A percentile compares a stretch with the other conserved stretches of the same genome.
phyloP scores from a whole-genome alignment of 2,329 filamentous ascomycete genomes.

The Neofusicoccum parvum region DNA sequence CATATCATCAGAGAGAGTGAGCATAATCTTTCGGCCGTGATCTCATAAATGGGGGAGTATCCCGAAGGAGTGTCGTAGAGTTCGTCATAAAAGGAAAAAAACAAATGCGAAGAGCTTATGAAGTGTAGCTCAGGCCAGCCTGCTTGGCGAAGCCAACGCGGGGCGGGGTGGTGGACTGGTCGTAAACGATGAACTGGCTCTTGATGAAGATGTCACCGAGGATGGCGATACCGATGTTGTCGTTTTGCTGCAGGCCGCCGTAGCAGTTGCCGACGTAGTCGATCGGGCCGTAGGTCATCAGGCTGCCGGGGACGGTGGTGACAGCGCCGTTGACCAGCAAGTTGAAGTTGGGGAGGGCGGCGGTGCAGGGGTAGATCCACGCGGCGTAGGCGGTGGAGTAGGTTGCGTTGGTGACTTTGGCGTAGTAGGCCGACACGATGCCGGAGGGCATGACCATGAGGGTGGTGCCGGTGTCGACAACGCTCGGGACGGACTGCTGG shows the following conservation, averaged over 20 bases:
- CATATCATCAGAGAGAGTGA: neutral
- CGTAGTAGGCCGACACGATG: conserved; percentile 63
- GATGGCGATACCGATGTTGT: conserved; percentile 63
- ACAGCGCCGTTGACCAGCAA: conserved; percentile 53
- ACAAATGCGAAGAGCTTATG: too few relatives aligned
- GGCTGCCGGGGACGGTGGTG: conserved; percentile 56
- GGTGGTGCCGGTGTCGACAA: conserved; percentile 72
- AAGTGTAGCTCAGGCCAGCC: conserved; percentile 3
- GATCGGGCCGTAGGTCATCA: conserved; percentile 58
- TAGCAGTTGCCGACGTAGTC: conserved; percentile 58
- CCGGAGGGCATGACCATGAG: conserved; percentile 61
- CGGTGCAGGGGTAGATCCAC: conserved; percentile 56
- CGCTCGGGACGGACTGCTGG: conserved; percentile 50
- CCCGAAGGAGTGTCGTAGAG: neutral
- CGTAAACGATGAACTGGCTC: conserved; percentile 62
- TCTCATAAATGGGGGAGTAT: neutral
- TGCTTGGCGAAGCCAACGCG: conserved; percentile 19
- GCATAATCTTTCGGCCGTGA: neutral
- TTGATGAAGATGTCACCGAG: conserved; percentile 81
- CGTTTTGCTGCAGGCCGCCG: conserved; percentile 71
- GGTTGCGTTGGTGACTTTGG: conserved; percentile 54
- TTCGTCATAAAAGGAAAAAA: neutral
- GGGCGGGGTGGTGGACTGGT: neutral
- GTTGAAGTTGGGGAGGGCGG: conserved; percentile 55
- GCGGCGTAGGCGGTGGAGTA: conserved; percentile 55